These are phyloP conservation scores for Amylostereum areolatum DNA, from an alignment of 1,284 basidiomycete species.

Conservation along the genomic window DNA sequence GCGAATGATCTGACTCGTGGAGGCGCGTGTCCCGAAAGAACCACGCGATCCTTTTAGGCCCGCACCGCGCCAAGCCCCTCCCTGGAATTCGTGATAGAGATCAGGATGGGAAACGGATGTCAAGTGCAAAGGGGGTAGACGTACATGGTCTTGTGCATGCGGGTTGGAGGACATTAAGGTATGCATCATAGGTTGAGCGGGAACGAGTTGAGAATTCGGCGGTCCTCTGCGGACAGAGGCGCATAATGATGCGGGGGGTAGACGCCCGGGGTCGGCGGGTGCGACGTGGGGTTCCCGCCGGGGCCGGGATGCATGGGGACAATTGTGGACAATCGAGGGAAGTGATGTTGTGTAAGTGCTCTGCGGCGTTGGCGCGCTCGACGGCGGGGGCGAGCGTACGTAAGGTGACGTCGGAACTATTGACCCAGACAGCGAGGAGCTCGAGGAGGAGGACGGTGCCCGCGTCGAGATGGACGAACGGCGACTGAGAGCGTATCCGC, in stretches of 20 bases:
- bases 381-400: slow-evolving; percentile 20
- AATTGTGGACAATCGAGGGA: slow-evolving; percentile 12
- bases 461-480: slow-evolving; percentile 21
- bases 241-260: slow-evolving; percentile 26
- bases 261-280: slow-evolving; percentile 12
- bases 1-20: too few species aligned
- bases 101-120: too few species aligned
- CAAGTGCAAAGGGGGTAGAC: slow-evolving; percentile 1
- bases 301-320: slow-evolving; percentile 9
- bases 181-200: slow-evolving; percentile 41
- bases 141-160: background rate
- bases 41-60: too few species aligned
- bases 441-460: slow-evolving; percentile 28
- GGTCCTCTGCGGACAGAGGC: slow-evolving; percentile 53
- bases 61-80: too few species aligned
- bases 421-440: slow-evolving; percentile 34
- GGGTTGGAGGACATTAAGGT: slow-evolving; percentile 7
- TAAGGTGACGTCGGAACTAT: too few species aligned
- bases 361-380: slow-evolving; percentile 8
- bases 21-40: too few species aligned
- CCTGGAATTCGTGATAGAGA: too few species aligned
- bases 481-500: slow-evolving; percentile 9
- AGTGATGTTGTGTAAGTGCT: slow-evolving; percentile 4
- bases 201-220: slow-evolving; percentile 48
- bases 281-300: slow-evolving; percentile 14